A percentile compares a stretch with the other conserved stretches of the same genome.
Evolutionary conservation across 768 basidiomycete genomes (phyloP).

Genomic region (Arthromyces matolae): DNA sequence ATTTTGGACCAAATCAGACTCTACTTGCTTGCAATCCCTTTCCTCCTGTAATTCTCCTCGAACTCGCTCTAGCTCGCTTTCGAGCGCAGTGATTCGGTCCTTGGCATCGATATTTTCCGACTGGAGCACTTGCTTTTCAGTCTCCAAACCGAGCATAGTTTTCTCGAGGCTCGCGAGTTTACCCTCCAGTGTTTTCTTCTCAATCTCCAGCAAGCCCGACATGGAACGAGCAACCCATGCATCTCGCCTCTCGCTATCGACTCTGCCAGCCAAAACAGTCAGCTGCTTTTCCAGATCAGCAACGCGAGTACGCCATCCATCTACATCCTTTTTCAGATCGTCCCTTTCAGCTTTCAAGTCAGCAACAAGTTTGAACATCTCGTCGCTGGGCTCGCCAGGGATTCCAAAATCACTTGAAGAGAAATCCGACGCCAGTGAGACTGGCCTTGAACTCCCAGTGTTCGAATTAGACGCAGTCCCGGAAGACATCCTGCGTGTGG

Average conservation of each 20-base stretch:
- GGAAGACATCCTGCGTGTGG: slow-evolving; percentile 36
- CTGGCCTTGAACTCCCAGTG: slow-evolving; percentile 43
- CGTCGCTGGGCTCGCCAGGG: slow-evolving; percentile 56
- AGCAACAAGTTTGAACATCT: slow-evolving; percentile 70
- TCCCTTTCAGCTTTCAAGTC: slow-evolving; percentile 88
- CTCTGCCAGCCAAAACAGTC: slow-evolving; percentile 57
- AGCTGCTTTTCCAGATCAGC: slow-evolving; percentile 71
- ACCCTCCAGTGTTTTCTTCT: slow-evolving; percentile 57
- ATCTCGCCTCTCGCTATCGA: slow-evolving; percentile 78
- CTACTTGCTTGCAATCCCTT: slow-evolving; percentile 18
- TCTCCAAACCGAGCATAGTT: slow-evolving; percentile 22
- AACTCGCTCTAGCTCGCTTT: slow-evolving; percentile 44
- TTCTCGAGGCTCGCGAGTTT: slow-evolving; percentile 37
- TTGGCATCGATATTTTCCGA: slow-evolving; percentile 37
- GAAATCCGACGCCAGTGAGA: slow-evolving; percentile 48
- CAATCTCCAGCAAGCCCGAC: slow-evolving; percentile 59
- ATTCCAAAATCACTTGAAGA: slow-evolving; percentile 31
- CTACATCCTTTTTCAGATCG: slow-evolving; percentile 81
- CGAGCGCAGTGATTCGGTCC: slow-evolving; percentile 37
- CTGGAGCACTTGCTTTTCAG: slow-evolving; percentile 28
- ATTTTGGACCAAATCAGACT: slow-evolving; percentile 12
- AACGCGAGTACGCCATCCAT: slow-evolving; percentile 81
- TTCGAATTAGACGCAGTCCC: slow-evolving; percentile 27
- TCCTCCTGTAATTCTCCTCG: slow-evolving; percentile 28
- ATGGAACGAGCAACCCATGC: slow-evolving; percentile 82